These are phyloP conservation scores for Claviceps maximensis DNA, from an alignment of 2,329 filamentous ascomycete genomes.

Conservation along the genomic window DNA sequence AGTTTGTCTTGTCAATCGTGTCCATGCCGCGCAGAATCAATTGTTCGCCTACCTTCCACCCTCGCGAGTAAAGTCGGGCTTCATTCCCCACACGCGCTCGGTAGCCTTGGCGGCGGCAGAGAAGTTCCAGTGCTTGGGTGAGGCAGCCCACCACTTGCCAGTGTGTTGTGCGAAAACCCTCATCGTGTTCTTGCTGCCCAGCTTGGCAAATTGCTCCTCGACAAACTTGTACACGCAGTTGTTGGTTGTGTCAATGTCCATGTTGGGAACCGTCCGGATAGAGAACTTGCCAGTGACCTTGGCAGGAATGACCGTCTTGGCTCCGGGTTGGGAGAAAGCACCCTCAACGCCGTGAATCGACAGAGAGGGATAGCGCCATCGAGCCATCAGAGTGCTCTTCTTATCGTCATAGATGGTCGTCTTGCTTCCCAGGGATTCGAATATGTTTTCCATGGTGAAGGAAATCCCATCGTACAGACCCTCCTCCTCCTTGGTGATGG, in stretches of 20 bases:
- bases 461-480: constrained; percentile 77
- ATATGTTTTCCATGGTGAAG: constrained; percentile 92
- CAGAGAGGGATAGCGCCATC: constrained; percentile 89
- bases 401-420: constrained; percentile 82
- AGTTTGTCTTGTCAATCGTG: neutral
- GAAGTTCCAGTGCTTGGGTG: constrained; percentile 99
- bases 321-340: constrained; percentile 82
- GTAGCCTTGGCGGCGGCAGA: constrained; percentile 89
- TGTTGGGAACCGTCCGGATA: constrained; percentile 92
- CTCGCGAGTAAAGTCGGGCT: constrained; percentile 91
- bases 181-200: constrained; percentile 84
- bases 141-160: constrained; percentile 98
- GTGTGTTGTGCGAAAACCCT: constrained; percentile 73
- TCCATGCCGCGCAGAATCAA: constrained; percentile 12
- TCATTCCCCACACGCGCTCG: constrained; percentile 82
- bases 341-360: constrained; percentile 93
- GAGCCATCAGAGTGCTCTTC: constrained; percentile 84
- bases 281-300: constrained; percentile 98
- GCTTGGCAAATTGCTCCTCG: constrained; percentile 70
- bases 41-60: constrained; percentile 72
- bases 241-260: constrained; percentile 88
- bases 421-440: constrained; percentile 80
- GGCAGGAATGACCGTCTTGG: constrained; percentile 96
- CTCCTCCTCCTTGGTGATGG: constrained; percentile 75
- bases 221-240: constrained; percentile 72